Evolutionary conservation across 2,329 filamentous ascomycete species (phyloP), one percentile per base, ranked within the genome.

Genomic region (Apiospora sp.): DNA sequence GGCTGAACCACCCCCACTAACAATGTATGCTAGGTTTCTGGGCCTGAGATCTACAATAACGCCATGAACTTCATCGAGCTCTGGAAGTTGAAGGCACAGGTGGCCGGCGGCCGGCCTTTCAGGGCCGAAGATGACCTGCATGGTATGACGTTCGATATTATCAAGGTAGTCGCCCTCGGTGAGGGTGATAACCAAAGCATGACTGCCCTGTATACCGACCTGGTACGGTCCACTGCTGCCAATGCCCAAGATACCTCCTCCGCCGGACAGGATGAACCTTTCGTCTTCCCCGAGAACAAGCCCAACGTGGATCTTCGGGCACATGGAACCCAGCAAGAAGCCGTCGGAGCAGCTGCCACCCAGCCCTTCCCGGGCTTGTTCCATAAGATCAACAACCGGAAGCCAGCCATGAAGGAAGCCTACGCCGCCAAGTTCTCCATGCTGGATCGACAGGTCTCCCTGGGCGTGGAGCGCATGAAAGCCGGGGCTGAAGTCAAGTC

Each of bases 111-210:
- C 0, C 74, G 77, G 5, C 79, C 81, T 1, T 83, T 84, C 61
- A 58, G 71, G 3, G 81, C 78, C 0, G 71, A 73, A 10, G 71
- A 75, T 4, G 82, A 84, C 71, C 69, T 84, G 14, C 77, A 78
- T 54, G 74, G 79, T 41, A 73, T 77, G 6, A 77, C 80, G 0
- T 77, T 82, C 5, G 81, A 83, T 71, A 79, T 80, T 51, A 81
- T 83, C 44, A 77, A 78, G 46, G 78, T 77, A 16, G 79, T 78
- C 10, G 77, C 82, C 0, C 80, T 83, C 71, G 80, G 79, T 6
- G 72, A 73, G 51, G 72, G 71, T 34, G 69, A 70, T 48, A 67
- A 64, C 37, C 69, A 70, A 49, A 75, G 74, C 71, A 69, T 72
- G 73, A 74, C 71, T 19, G 73, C 70, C 58, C 49, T 69, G 44